Evolutionary conservation across 2,329 filamentous ascomycete species (phyloP).

Genomic region (Colletotrichum musicola): DNA sequence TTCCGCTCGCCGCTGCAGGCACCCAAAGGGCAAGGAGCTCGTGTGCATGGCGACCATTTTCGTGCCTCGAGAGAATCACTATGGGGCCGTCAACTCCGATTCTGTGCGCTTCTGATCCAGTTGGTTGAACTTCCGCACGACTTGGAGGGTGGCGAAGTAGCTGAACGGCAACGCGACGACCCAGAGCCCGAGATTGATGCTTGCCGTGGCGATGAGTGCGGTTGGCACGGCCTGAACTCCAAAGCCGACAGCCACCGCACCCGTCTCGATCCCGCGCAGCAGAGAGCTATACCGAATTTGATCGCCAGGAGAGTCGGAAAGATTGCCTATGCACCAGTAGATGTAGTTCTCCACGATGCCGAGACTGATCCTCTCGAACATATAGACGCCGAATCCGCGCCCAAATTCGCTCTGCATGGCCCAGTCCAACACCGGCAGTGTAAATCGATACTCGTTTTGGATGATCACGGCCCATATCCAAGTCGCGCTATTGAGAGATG

Average conservation of each 20-base stretch:
- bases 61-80: not conserved
- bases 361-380: constrained; percentile 54
- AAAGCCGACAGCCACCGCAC: constrained; percentile 55
- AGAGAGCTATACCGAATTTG: constrained; percentile 60
- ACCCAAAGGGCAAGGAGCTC: not conserved
- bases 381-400: constrained; percentile 56
- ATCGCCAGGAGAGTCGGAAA: constrained; percentile 57
- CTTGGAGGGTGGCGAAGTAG: constrained; percentile 57
- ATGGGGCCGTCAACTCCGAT: not conserved
- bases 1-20: not conserved
- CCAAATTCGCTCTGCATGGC: constrained; percentile 53
- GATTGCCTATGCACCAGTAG: constrained; percentile 60
- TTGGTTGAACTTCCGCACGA: constrained; percentile 54
- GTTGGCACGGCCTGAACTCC: constrained; percentile 59
- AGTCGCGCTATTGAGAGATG: constrained; percentile 55
- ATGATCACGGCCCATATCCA: constrained; percentile 63
- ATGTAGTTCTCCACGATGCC: constrained; percentile 59
- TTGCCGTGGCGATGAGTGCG: constrained; percentile 55
- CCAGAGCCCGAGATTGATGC: constrained; percentile 57
- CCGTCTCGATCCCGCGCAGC: constrained; percentile 56
- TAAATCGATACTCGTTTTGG: constrained; percentile 60
- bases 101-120: constrained; percentile 44
- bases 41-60: not conserved
- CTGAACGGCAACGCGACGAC: constrained; percentile 57
- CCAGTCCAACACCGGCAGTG: constrained; percentile 58